Base-by-base conservation (phyloP, 1,284 basidiomycete species). In the Leccinum subrobustum region DNA sequence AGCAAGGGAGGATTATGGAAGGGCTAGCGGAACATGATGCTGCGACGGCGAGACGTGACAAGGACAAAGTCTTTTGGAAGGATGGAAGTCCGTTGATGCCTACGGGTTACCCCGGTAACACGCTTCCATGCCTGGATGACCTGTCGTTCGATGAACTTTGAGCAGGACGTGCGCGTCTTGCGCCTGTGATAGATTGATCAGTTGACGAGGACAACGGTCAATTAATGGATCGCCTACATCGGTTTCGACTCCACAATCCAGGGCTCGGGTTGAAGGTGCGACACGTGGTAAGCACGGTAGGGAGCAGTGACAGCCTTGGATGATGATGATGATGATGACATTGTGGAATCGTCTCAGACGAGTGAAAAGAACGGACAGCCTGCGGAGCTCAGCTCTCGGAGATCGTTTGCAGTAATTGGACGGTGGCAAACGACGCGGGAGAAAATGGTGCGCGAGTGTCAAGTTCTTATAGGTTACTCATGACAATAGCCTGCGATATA, bases 21-120 rank as follows among this genome's bases (percentile, higher is more conserved):
- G 52, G 31, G 54, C 63, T 47, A 65, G 66, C 64, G 70, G 29
- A 70, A 65, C 70, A 74, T 73, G 64, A 80, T 68, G 69, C 83
- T 85, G 60, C 80, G 81, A 58, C 84, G 78, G 60, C 79, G 79
- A 48, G 82, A 74, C 18, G 81, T 86, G 68, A 87, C 78, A 60
- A 87, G 76, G 66, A 87, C 79, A 70, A 87, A 87, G 68, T 85
- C 85, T 31, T 80, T 78, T 23, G 83, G 80, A 52, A 86, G 75
- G 67, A 82, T 72, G 7, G 85, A 85, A 4, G 79, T 76, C 52
- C 83, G 81, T 37, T 80, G 77, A 33, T 76, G 75, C 61, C 79
- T 83, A 63, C 82, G 83, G 42, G 83, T 78, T 33, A 76, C 75
- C 37, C 78, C 75, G 31, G 85, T 87, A 66, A 88, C 72, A 44